A percentile compares a stretch with the other conserved stretches of the same genome.
These are phyloP conservation scores for Cenchrus fungigraminus DNA, from an alignment of 176 grass and related monocot species.

Conservation along the genomic window DNA sequence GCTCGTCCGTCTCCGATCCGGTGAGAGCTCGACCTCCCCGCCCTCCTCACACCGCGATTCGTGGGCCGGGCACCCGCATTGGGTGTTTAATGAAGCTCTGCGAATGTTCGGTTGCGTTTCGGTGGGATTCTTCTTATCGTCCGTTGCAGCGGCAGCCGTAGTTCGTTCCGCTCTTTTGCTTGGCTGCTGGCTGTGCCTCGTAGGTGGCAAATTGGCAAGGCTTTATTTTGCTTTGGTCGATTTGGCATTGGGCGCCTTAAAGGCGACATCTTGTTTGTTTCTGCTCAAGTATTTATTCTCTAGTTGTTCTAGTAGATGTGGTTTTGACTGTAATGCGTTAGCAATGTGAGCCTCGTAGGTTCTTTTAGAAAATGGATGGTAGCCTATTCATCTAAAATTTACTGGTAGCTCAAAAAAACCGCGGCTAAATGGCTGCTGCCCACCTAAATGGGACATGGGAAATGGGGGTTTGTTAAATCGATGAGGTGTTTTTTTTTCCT, in stretches of 20 bases:
- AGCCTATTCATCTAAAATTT: conserved; percentile 1
- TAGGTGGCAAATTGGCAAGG: conserved; percentile 19
- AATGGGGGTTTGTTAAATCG: not conserved
- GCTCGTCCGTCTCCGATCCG: conserved; percentile 86
- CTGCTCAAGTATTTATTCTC: conserved; percentile 29
- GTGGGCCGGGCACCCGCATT: conserved; percentile 44
- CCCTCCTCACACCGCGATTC: not conserved
- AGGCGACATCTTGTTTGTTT: conserved; percentile 38
- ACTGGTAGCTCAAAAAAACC: not conserved
- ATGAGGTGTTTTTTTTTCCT: not conserved
- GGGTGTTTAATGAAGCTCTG: not conserved
- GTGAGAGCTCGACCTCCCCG: conserved; percentile 60
- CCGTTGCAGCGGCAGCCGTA: conserved; percentile 10
- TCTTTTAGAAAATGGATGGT: conserved; percentile 9
- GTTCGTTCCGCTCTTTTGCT: conserved; percentile 33
- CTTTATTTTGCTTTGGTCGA: conserved; percentile 29
- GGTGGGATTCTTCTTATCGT: not conserved
- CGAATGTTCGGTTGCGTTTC: not conserved
- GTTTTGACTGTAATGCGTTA: conserved; percentile 24
- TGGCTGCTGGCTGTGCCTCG: not conserved
- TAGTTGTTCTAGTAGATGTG: conserved; percentile 9
- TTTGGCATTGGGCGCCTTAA: conserved; percentile 47
- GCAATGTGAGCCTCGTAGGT: conserved; percentile 11
- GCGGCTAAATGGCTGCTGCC: conserved; percentile 6
- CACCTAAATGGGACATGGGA: not conserved